These are phyloP conservation scores for Murraya paniculata DNA, from an alignment of 345 rosid species.

Conservation along the genomic window DNA sequence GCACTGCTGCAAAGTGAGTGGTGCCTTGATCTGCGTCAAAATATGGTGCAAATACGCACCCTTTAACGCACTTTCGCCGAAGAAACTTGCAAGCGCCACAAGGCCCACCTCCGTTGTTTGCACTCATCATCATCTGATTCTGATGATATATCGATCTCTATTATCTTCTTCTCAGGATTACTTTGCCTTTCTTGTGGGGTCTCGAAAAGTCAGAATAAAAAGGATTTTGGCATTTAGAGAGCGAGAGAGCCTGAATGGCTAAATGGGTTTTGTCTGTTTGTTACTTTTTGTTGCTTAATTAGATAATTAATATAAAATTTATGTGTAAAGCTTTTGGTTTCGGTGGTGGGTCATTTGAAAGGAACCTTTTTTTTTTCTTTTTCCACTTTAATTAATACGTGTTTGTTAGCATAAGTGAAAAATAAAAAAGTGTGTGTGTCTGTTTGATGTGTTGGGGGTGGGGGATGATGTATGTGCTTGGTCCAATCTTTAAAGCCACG, in stretches of 20 bases:
- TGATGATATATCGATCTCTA: too few relatives aligned
- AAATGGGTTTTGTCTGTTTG: neutral
- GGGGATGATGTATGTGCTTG: neutral
- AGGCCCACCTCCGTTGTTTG: slow-evolving; percentile 55
- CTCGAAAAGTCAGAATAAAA: neutral
- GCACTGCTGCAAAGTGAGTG: slow-evolving; percentile 80
- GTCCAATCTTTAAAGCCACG: slow-evolving; percentile 41
- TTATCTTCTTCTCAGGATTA: neutral
- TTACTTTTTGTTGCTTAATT: too few relatives aligned
- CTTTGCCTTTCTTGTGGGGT: slow-evolving; percentile 6
- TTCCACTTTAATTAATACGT: neutral
- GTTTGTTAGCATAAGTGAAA: neutral
- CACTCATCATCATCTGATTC: slow-evolving; percentile 24
- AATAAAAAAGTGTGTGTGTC: too few relatives aligned
- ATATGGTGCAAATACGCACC: slow-evolving; percentile 85
- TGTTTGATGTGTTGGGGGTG: too few relatives aligned
- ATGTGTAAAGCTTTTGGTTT: neutral
- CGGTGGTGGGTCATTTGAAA: slow-evolving; percentile 30
- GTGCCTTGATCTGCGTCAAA: slow-evolving; percentile 87
- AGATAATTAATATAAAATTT: too few relatives aligned
- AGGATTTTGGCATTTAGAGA: slow-evolving; percentile 19
- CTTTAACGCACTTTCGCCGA: slow-evolving; percentile 69
- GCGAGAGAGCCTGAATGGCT: neutral
- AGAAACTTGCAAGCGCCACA: slow-evolving; percentile 94
- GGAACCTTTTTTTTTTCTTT: neutral